phyloP scores from a whole-genome alignment of 208 protist genomes.

The Strigomonas galati region DNA sequence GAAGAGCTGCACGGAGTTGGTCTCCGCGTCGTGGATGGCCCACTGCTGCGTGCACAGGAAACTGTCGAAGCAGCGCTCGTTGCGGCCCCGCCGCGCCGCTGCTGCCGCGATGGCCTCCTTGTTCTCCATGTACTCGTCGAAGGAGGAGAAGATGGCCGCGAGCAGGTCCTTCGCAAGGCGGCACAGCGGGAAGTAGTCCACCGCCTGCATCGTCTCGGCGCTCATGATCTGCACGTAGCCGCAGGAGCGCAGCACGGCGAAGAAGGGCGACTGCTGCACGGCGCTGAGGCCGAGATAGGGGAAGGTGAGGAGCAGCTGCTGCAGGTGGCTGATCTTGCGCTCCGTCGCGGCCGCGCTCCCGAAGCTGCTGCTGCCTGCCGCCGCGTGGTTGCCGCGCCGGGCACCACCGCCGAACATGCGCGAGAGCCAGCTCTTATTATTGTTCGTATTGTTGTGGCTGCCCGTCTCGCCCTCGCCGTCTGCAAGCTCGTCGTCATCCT shows the following conservation, averaged over 20 bases:
- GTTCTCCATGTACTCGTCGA: slow-evolving; percentile 6
- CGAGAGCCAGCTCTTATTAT: neutral
- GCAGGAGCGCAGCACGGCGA: slow-evolving; percentile 61
- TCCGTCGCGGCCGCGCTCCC: neutral
- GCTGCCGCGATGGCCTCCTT: slow-evolving; percentile 2
- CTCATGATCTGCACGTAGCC: slow-evolving; percentile 69
- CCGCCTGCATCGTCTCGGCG: slow-evolving; percentile 16
- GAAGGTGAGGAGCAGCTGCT: slow-evolving; percentile 2
- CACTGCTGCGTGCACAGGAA: slow-evolving; percentile 33
- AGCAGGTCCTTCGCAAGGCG: slow-evolving; percentile 21
- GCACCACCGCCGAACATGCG: neutral
- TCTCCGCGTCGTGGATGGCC: slow-evolving; percentile 21
- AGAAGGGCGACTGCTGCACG: slow-evolving; percentile 50
- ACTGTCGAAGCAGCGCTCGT: slow-evolving; percentile 10
- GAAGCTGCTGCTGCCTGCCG: too few relatives aligned
- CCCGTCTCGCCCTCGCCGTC: too few relatives aligned
- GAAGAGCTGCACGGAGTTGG: slow-evolving; percentile 52
- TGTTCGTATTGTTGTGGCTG: neutral
- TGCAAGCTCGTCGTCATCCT: too few relatives aligned
- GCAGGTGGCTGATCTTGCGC: neutral
- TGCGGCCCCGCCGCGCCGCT: neutral
- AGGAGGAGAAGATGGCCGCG: neutral
- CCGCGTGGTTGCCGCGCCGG: too few relatives aligned
- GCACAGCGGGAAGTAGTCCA: slow-evolving; percentile 30
- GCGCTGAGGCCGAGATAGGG: slow-evolving; percentile 57